phyloP scores from a whole-genome alignment of 805 yeast genomes.

The Sugiyamaella qingdaonensis region DNA sequence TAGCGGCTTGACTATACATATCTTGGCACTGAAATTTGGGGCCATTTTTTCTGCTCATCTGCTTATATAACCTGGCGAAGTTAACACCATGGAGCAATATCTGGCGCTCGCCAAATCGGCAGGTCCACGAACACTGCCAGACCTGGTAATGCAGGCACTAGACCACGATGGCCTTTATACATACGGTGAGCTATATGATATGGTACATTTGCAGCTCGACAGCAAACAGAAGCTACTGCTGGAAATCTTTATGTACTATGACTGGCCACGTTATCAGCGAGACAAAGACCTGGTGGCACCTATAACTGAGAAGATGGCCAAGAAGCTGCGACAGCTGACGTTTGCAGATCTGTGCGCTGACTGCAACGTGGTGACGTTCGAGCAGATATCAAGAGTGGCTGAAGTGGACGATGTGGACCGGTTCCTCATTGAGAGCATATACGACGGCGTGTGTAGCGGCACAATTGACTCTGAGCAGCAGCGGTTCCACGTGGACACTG shows the following conservation, averaged over 20 bases:
- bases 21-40: too few species aligned
- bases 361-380: conserved; percentile 13
- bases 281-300: conserved; percentile 5
- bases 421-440: conserved; percentile 23
- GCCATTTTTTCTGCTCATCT: too few species aligned
- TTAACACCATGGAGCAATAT: not conserved
- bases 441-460: conserved; percentile 24
- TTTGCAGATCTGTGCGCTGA: conserved; percentile 20
- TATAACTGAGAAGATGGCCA: conserved; percentile 13
- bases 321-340: conserved; percentile 23
- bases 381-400: conserved; percentile 7
- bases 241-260: conserved; percentile 19
- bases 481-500: conserved; percentile 18
- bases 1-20: too few species aligned
- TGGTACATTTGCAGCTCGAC: not conserved
- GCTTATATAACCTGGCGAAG: too few species aligned
- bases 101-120: not conserved
- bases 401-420: conserved; percentile 18
- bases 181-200: not conserved
- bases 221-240: conserved; percentile 14
- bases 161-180: not conserved
- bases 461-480: conserved; percentile 23
- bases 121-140: not conserved
- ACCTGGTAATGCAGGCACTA: not conserved
- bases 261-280: conserved; percentile 16